A percentile compares a stretch with the other conserved stretches of the same genome.
Conservation (phyloP, 2,329 filamentous ascomycete species). For the Camillea tinctor region DNA sequence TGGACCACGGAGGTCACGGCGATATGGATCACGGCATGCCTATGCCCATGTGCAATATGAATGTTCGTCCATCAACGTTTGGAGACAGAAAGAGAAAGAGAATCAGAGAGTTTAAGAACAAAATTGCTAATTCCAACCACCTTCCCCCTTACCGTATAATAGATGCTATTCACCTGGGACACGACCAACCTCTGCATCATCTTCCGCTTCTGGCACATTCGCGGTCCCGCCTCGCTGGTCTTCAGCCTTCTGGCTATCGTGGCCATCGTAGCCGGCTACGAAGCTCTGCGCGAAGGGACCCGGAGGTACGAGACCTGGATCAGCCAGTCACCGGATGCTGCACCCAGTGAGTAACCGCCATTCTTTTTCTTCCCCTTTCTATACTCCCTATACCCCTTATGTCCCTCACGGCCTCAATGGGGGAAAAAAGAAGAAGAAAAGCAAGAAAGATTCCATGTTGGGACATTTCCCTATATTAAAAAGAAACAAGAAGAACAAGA, state of each 20-base stretch:
- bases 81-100: background rate
- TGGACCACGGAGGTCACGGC: conserved; percentile 55
- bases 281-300: conserved; percentile 75
- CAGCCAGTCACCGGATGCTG: conserved; percentile 45
- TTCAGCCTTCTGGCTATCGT: conserved; percentile 81
- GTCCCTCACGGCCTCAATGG: background rate
- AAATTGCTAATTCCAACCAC: background rate
- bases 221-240: conserved; percentile 69
- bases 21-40: conserved; percentile 52
- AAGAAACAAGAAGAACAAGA: background rate
- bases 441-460: background rate
- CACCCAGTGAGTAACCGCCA: conserved; percentile 49
- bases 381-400: conserved; percentile 1
- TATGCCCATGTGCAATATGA: conserved; percentile 77
- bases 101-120: too few relatives aligned
- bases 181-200: conserved; percentile 93
- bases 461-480: background rate
- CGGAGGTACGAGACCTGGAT: conserved; percentile 70
- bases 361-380: conserved; percentile 5
- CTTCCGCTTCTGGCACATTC: conserved; percentile 88
- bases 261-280: conserved; percentile 86
- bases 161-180: conserved; percentile 99
- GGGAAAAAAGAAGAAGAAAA: conserved; percentile 1
- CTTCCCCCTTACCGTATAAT: background rate
- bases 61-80: conserved; percentile 53